Percentiles rank a stretch among this genome's conserved stretches.
Conservation (phyloP, 306 rosid genomes). For the Senna siamea region DNA sequence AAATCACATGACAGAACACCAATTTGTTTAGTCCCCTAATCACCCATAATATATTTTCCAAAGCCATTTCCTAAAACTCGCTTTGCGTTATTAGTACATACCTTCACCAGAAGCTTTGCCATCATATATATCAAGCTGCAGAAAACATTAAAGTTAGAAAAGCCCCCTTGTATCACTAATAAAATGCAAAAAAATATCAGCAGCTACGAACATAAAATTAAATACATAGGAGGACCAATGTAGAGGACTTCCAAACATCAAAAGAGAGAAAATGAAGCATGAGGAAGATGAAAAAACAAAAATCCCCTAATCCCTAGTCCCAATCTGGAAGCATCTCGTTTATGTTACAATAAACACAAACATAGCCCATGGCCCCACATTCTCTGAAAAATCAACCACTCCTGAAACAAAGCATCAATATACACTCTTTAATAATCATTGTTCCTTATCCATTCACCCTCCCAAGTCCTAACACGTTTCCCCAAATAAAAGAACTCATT, state of each 20-base stretch:
- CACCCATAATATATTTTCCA: background rate
- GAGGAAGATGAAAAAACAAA: background rate
- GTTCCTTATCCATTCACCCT: background rate
- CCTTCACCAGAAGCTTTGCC: slow-evolving; percentile 91
- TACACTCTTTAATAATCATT: background rate
- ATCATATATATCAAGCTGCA: slow-evolving; percentile 87
- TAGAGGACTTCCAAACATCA: background rate
- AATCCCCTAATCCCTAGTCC: background rate
- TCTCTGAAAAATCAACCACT: background rate
- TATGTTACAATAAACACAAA: slow-evolving; percentile 6
- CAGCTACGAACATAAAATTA: background rate
- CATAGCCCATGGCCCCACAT: background rate
- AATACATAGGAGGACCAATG: background rate
- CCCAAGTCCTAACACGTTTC: background rate
- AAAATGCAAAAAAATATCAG: background rate
- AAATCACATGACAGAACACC: background rate
- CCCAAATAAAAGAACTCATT: background rate
- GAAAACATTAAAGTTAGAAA: slow-evolving; percentile 36
- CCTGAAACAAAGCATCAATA: slow-evolving; percentile 4
- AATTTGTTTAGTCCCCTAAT: background rate
- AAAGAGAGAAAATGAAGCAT: background rate
- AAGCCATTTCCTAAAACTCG: background rate
- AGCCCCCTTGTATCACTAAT: slow-evolving; percentile 17
- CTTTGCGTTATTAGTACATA: slow-evolving; percentile 43
- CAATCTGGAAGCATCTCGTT: slow-evolving; percentile 6